A percentile compares a stretch with the other conserved stretches of the same genome.
Conservation (phyloP, 192 early-diverging fungal species). For the Chytriomyces sp. region DNA sequence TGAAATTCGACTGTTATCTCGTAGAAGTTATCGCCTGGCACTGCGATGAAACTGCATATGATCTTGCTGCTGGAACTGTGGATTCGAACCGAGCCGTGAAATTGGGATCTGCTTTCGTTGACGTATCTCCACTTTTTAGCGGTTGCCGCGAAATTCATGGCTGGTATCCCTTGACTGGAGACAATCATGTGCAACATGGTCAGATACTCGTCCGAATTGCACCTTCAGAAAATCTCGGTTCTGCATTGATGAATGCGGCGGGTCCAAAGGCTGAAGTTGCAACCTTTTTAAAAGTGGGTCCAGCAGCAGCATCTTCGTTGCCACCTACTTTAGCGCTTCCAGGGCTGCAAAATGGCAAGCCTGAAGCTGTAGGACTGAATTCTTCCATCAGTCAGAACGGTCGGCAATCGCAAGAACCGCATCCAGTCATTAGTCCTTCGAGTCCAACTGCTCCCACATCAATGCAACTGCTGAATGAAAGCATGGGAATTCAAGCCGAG, state of each 20-base stretch:
- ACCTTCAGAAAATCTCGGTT: conserved; percentile 38
- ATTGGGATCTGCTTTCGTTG: conserved; percentile 37
- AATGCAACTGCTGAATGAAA: too few species aligned
- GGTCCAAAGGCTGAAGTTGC: too few species aligned
- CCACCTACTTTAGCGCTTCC: too few species aligned
- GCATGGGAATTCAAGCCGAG: too few species aligned
- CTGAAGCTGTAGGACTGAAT: too few species aligned
- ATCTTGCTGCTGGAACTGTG: not conserved
- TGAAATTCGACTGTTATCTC: conserved; percentile 20
- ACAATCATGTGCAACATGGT: not conserved
- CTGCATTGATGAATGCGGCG: conserved; percentile 24
- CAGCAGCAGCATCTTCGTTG: too few species aligned
- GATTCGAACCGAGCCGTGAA: conserved; percentile 1
- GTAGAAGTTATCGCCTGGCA: conserved; percentile 40
- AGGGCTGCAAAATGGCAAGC: too few species aligned
- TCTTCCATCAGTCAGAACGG: too few species aligned
- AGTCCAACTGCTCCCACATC: too few species aligned
- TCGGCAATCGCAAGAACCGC: too few species aligned
- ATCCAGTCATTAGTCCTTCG: too few species aligned
- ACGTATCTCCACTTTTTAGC: conserved; percentile 39
- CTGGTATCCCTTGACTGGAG: conserved; percentile 45
- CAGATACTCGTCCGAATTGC: conserved; percentile 43
- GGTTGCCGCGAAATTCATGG: conserved; percentile 41
- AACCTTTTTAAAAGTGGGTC: too few species aligned
- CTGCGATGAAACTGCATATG: not conserved